Conservation (phyloP, 2,329 filamentous ascomycete species). For the Cordyceps pruinosa region DNA sequence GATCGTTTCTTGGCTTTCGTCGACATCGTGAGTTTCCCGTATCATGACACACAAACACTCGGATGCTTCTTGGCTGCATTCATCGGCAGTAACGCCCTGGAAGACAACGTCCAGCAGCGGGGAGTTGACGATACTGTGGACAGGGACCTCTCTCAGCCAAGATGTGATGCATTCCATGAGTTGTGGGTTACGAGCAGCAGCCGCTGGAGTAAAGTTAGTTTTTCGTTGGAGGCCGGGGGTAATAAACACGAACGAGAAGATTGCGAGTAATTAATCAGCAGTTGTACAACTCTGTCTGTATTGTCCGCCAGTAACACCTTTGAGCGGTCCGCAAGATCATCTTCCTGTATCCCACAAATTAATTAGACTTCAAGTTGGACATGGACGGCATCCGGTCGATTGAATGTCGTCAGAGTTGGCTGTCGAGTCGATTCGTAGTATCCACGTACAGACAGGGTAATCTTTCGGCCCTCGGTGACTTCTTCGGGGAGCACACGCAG, state of each 20-base stretch:
- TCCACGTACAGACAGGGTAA: constrained; percentile 96
- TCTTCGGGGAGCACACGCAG: constrained; percentile 95
- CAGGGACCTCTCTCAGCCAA: constrained; percentile 89
- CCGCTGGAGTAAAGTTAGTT: constrained; percentile 40
- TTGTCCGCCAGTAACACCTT: constrained; percentile 87
- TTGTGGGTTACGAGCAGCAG: constrained; percentile 78
- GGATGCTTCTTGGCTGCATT: constrained; percentile 77
- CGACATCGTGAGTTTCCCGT: constrained; percentile 85
- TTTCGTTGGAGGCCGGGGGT: neutral
- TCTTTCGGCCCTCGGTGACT: constrained; percentile 98
- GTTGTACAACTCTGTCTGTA: constrained; percentile 74
- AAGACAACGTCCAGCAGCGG: constrained; percentile 77
- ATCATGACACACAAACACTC: constrained; percentile 92
- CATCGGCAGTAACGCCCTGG: constrained; percentile 65
- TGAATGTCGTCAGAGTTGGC: constrained; percentile 9
- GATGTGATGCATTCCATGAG: constrained; percentile 94
- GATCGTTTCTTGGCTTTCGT: constrained; percentile 79
- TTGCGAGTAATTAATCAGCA: constrained; percentile 85
- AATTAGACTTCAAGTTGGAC: constrained; percentile 30
- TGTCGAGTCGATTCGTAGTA: constrained; percentile 32
- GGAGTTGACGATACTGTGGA: constrained; percentile 75
- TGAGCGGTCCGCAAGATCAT: constrained; percentile 81
- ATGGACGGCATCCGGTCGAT: constrained; percentile 8
- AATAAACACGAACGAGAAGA: constrained; percentile 64
- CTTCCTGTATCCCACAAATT: constrained; percentile 63